Conservation (phyloP, 2,329 filamentous ascomycete species). For the Epichloe sibirici region DNA sequence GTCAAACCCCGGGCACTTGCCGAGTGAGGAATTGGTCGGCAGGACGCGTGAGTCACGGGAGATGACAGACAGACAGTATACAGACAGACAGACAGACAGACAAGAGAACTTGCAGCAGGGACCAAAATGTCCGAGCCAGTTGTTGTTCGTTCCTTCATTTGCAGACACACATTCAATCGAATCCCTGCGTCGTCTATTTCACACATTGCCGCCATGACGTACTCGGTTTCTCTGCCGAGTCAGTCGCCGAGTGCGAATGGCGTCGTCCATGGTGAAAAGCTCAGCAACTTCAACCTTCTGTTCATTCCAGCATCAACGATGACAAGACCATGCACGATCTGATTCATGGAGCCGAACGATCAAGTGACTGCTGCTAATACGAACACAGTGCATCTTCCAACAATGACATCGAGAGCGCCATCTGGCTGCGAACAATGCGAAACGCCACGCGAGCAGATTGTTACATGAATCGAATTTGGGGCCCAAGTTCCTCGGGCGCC, state of each 20-base stretch:
- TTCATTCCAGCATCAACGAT: background rate
- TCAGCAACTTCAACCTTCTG: background rate
- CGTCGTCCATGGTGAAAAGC: too few species aligned
- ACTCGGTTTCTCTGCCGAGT: background rate
- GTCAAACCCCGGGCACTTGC: background rate
- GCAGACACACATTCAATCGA: background rate
- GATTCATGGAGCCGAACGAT: background rate
- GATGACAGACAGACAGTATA: background rate
- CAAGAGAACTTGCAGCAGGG: background rate
- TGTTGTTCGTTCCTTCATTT: background rate
- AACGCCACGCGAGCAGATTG: background rate
- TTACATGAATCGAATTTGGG: background rate
- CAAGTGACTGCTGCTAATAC: background rate
- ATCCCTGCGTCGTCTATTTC: background rate
- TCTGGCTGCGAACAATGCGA: background rate
- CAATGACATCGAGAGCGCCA: background rate
- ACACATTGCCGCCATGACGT: background rate
- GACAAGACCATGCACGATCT: too few species aligned
- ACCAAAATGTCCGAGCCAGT: background rate
- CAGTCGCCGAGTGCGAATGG: background rate
- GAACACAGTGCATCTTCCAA: background rate
- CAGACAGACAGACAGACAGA: background rate
- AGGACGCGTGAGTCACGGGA: background rate
- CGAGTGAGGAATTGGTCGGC: background rate
- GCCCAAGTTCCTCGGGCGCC: background rate